Evolutionary conservation across 1,284 basidiomycete genomes (phyloP).

Genomic region (Ceratobasidium sp.): DNA sequence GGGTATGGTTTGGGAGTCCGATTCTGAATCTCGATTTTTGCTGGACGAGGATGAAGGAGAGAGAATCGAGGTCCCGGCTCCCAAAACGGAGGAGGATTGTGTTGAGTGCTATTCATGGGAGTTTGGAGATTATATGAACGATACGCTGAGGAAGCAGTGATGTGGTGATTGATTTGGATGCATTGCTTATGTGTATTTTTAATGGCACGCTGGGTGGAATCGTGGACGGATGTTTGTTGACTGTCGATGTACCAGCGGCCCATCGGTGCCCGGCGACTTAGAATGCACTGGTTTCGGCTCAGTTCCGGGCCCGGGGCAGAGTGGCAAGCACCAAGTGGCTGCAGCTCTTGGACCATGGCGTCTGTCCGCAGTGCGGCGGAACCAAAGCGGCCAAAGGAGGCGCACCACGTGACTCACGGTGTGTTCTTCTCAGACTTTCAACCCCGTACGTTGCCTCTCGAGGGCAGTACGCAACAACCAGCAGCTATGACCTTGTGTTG

Average conservation of each 20-base stretch:
- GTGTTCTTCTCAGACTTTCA: not conserved
- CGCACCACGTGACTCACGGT: conserved; percentile 9
- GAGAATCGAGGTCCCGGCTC: conserved; percentile 42
- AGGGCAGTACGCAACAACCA: not conserved
- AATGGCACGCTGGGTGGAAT: not conserved
- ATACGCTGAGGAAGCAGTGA: conserved; percentile 8
- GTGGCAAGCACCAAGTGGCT: conserved; percentile 2
- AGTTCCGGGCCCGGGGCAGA: not conserved
- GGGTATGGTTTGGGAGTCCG: conserved; percentile 10
- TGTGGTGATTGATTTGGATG: not conserved
- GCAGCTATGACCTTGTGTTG: not conserved
- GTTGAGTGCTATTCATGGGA: conserved; percentile 57
- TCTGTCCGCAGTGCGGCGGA: not conserved
- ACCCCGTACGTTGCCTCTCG: conserved; percentile 14
- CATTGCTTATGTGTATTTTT: conserved; percentile 23
- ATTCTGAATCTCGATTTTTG: conserved; percentile 37
- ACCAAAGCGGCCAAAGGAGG: not conserved
- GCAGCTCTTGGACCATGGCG: not conserved
- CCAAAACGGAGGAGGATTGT: conserved; percentile 53
- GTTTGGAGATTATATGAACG: conserved; percentile 51
- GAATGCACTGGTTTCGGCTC: not conserved
- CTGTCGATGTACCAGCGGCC: not conserved
- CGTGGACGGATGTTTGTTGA: not conserved
- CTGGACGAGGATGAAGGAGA: conserved; percentile 36
- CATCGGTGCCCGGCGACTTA: not conserved